These are phyloP conservation scores for Phialophora verrucosa DNA, from an alignment of 2,329 filamentous ascomycete species.

Conservation along the genomic window DNA sequence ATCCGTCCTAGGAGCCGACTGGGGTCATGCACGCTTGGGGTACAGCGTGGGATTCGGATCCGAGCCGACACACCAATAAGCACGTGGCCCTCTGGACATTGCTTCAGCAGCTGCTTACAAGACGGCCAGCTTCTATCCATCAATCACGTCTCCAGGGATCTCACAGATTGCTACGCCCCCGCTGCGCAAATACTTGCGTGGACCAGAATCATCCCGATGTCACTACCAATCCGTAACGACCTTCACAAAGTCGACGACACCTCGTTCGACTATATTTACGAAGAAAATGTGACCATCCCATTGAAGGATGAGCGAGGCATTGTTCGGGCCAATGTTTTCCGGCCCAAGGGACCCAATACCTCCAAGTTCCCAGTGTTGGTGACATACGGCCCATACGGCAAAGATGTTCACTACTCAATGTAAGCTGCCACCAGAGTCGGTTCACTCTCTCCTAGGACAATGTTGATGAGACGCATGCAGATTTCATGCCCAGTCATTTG, in stretches of 20 bases:
- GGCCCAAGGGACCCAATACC: constrained; percentile 51
- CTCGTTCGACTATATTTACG: constrained; percentile 55
- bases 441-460: neutral
- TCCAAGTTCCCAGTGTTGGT: constrained; percentile 65
- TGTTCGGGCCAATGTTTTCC: constrained; percentile 59
- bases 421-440: neutral
- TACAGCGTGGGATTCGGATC: neutral
- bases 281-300: constrained; percentile 56
- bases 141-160: neutral
- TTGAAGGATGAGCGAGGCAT: constrained; percentile 50
- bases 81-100: neutral
- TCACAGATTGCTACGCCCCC: neutral
- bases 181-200: neutral
- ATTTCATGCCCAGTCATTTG: constrained; percentile 59
- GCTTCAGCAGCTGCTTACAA: neutral
- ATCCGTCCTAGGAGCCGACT: neutral
- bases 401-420: constrained; percentile 67
- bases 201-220: neutral
- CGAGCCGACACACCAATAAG: neutral
- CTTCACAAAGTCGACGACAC: constrained; percentile 41
- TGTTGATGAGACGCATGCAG: neutral
- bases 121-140: neutral
- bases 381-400: constrained; percentile 76
- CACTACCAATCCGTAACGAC: constrained; percentile 24
- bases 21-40: constrained; percentile 3